A percentile compares a stretch with the other conserved stretches of the same genome.
Conservation (phyloP, 1,284 basidiomycete species). For the Sparassis latifolia region DNA sequence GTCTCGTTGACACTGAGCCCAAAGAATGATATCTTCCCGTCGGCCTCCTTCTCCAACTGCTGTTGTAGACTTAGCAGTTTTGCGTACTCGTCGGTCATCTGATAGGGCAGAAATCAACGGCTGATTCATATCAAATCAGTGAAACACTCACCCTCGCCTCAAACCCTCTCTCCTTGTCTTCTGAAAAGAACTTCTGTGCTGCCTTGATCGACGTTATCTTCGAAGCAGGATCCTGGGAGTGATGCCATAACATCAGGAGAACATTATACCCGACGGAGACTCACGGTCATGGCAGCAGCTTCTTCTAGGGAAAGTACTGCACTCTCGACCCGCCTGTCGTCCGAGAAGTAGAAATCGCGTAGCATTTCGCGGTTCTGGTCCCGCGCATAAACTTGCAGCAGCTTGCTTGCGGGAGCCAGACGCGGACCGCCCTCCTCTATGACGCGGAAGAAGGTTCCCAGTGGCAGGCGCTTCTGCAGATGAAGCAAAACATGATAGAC, state of each 20-base stretch:
- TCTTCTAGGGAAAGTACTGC: conserved; percentile 84
- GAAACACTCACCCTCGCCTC: conserved; percentile 71
- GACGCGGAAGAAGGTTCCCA: conserved; percentile 92
- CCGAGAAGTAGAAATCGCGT: conserved; percentile 96
- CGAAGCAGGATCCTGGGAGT: conserved; percentile 56
- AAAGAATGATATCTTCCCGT: conserved; percentile 71
- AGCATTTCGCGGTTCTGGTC: conserved; percentile 90
- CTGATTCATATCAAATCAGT: conserved; percentile 1
- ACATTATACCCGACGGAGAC: conserved; percentile 13
- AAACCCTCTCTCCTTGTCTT: conserved; percentile 87
- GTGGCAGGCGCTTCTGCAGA: conserved; percentile 73
- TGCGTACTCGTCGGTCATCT: conserved; percentile 89
- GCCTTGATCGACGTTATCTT: conserved; percentile 70
- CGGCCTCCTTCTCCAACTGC: conserved; percentile 81
- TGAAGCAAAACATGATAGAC: conserved; percentile 90
- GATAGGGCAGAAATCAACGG: background rate
- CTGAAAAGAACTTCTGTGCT: conserved; percentile 89
- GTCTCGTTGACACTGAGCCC: conserved; percentile 83
- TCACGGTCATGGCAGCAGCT: conserved; percentile 55
- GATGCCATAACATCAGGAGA: background rate
- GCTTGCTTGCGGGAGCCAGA: conserved; percentile 65
- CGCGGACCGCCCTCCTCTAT: conserved; percentile 83
- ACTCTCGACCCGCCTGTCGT: conserved; percentile 90
- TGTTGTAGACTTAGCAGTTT: conserved; percentile 78
- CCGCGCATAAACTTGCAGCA: conserved; percentile 84